Conservation (phyloP, 257 asterid genomes). For the Solanum clarkiae region DNA sequence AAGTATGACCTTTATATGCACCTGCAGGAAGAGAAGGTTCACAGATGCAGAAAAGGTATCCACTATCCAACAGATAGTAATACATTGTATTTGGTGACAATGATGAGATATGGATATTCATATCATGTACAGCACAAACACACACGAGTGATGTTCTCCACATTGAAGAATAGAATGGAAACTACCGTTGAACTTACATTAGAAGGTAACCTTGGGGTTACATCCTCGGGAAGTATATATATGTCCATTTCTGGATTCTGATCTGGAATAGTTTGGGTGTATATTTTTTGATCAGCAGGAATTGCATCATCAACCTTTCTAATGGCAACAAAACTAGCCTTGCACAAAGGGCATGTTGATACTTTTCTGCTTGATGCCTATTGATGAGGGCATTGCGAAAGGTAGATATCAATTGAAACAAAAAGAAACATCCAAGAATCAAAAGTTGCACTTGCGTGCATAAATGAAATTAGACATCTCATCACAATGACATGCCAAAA, state of each 20-base stretch:
- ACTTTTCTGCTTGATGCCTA: conserved; percentile 41
- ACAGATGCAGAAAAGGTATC: neutral
- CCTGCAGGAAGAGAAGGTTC: neutral
- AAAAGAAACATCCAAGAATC: neutral
- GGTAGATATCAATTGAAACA: neutral
- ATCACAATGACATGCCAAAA: neutral
- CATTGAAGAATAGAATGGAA: neutral
- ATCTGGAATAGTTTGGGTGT: conserved; percentile 57
- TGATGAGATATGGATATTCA: neutral
- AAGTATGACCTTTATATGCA: neutral
- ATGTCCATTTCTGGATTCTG: conserved; percentile 30
- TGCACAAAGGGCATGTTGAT: conserved; percentile 87
- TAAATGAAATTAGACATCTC: neutral
- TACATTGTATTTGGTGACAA: neutral
- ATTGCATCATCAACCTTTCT: conserved; percentile 59
- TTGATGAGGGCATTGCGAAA: neutral
- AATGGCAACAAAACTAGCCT: conserved; percentile 60
- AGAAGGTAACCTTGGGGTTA: conserved; percentile 14
- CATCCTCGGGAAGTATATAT: conserved; percentile 46
- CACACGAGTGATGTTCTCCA: neutral
- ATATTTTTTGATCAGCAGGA: conserved; percentile 76
- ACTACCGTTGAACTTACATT: conserved; percentile 32
- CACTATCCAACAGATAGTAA: neutral
- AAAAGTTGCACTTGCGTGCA: neutral
- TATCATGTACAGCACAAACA: neutral